A percentile compares a stretch with the other conserved stretches of the same genome.
Evolutionary conservation across 1,284 basidiomycete species (phyloP).

Genomic region (Mycena citricolor): DNA sequence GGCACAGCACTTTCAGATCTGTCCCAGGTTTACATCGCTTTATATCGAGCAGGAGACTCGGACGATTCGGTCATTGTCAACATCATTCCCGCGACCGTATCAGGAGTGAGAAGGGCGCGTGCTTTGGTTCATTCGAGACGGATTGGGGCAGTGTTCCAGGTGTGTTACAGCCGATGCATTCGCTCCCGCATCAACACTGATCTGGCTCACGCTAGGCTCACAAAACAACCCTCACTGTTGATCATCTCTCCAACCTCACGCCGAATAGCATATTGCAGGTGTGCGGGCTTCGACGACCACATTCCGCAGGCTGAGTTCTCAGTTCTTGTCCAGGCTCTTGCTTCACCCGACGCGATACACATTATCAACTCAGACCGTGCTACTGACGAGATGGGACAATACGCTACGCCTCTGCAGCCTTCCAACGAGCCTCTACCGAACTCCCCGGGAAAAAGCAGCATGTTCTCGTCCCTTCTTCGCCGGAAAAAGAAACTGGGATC

Average conservation of each 20-base stretch:
- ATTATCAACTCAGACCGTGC: conserved; percentile 28
- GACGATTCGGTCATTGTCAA: conserved; percentile 40
- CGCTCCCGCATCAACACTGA: conserved; percentile 12
- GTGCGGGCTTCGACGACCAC: no score
- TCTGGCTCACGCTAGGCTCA: conserved; percentile 34
- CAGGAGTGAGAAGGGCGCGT: conserved; percentile 43
- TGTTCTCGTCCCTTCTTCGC: conserved; percentile 39
- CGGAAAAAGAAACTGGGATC: conserved; percentile 24
- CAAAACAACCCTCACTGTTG: conserved; percentile 43
- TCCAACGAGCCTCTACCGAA: conserved; percentile 4
- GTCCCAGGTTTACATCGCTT: conserved; percentile 39
- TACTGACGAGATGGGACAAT: conserved; percentile 11
- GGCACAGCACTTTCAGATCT: conserved; percentile 39
- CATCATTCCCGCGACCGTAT: conserved; percentile 40
- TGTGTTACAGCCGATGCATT: conserved; percentile 30
- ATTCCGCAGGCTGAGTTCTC: neutral
- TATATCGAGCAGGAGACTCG: conserved; percentile 40
- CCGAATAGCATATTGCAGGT: conserved; percentile 34
- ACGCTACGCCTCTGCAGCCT: no score
- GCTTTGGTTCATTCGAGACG: conserved; percentile 46
- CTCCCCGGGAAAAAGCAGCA: conserved; percentile 22
- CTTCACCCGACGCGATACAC: conserved; percentile 32
- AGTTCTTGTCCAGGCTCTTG: conserved; percentile 14
- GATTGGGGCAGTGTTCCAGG: conserved; percentile 43
- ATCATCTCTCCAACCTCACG: conserved; percentile 42